Evolutionary conservation across 2,329 filamentous ascomycete species (phyloP), one percentile per base, ranked within the genome.

Genomic region (Mycogone perniciosa): DNA sequence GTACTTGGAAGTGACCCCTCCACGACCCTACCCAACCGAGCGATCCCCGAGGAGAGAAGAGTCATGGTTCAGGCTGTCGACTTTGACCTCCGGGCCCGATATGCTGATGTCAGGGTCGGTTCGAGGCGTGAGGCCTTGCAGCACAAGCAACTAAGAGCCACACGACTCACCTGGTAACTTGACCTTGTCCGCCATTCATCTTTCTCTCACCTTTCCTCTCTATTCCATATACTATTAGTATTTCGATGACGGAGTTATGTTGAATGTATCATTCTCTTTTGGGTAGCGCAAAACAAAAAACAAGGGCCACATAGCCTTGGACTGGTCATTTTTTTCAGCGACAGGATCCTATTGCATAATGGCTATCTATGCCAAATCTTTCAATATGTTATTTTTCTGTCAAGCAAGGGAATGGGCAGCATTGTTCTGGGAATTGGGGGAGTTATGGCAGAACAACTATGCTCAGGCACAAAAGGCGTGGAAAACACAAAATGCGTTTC

Each of bases 41-140:
- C 53, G 13, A 71, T 82, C 5, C 76, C 79, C 0, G 77, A 77
- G 52, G 71, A 77, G 51, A 77, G 69, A 59, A 74, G 79, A 7
- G 70, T 82, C 50, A 81, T 81, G 71, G 71, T 82, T 42, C 71
- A 75, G 50, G 67, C 75, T 0, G 77, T 80, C 20, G 75, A 81
- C 55, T 82, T 82, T 57, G 75, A 82, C 57, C 67, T 82, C 44
- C 73, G 76, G 31, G 68, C 73, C 44, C 72, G 75, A 42, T 68
- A 66, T 48, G 79, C 79, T 4, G 64, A 68, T 7, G 64, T 82
- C 29, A 67, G 72, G 53, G 77, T 80, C 31, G 79, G 79, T n/a
- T 78, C 77, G 7, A 68, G 79, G n/a, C 70, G 67, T 4, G 70
- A 71, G 1, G 76, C 72, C 0, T 64, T 69, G 48, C 67, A 64